phyloP scores from a whole-genome alignment of 2,329 filamentous ascomycete genomes.

The Phyllosticta citriasiana region DNA sequence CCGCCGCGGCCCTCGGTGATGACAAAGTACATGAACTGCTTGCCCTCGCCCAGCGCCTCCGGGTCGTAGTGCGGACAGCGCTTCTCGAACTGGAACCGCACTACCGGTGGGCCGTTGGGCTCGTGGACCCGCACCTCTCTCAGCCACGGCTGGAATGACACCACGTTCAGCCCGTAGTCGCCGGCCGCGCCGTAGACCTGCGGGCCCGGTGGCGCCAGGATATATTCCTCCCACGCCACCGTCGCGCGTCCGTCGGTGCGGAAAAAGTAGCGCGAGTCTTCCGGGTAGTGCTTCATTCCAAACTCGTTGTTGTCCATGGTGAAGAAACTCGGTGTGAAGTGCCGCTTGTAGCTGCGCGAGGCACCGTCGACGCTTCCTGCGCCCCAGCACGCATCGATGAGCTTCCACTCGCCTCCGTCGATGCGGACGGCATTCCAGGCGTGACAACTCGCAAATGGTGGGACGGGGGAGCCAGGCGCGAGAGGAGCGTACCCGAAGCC shows the following conservation, averaged over 20 bases:
- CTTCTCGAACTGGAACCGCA: constrained; percentile 74
- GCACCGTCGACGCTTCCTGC: constrained; percentile 56
- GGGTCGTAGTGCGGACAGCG: constrained; percentile 75
- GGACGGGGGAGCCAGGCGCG: constrained; percentile 53
- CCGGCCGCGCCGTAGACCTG: constrained; percentile 36
- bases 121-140: constrained; percentile 53
- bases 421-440: constrained; percentile 92
- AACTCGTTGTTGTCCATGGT: constrained; percentile 67
- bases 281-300: constrained; percentile 69
- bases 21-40: constrained; percentile 60
- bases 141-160: constrained; percentile 51
- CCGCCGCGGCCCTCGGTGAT: constrained; percentile 53
- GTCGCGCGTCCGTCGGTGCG: constrained; percentile 56
- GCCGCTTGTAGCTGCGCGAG: constrained; percentile 52
- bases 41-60: constrained; percentile 55
- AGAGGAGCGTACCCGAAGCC: constrained; percentile 64
- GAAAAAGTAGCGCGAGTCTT: constrained; percentile 59
- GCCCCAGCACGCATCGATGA: constrained; percentile 89
- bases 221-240: constrained; percentile 74
- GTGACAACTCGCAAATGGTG: constrained; percentile 56
- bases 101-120: constrained; percentile 24
- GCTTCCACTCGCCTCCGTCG: constrained; percentile 80
- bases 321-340: constrained; percentile 56
- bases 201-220: constrained; percentile 45
- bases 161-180: constrained; percentile 42